Evolutionary conservation across 139 green algal genomes (phyloP).

Genomic region (Picochlorum sp.): DNA sequence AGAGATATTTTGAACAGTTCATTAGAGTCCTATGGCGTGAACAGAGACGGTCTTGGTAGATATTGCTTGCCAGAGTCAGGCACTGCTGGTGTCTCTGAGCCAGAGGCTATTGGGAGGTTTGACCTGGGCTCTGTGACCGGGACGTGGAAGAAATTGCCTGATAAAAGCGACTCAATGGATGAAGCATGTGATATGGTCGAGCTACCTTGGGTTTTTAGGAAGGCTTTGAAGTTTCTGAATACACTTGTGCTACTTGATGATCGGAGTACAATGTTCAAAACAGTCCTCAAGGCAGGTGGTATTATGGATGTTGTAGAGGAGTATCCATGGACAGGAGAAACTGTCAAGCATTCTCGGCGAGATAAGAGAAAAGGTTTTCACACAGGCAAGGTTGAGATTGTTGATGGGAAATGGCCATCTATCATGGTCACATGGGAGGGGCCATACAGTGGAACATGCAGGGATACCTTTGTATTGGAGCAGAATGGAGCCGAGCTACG

Average conservation of each 20-base stretch:
- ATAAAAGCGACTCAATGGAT: conserved; percentile 20
- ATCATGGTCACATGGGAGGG: conserved; percentile 11
- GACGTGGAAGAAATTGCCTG: conserved; percentile 5
- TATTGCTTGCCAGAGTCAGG: neutral
- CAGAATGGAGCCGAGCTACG: conserved; percentile 10
- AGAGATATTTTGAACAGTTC: no score
- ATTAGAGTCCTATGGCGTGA: no score
- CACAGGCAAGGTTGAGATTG: neutral
- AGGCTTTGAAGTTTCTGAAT: conserved; percentile 25
- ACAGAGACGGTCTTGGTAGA: no score
- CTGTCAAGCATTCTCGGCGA: conserved; percentile 21
- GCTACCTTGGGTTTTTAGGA: conserved; percentile 28
- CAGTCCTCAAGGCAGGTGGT: conserved; percentile 30
- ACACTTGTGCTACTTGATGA: conserved; percentile 28
- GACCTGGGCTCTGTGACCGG: conserved; percentile 9
- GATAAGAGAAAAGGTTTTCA: conserved; percentile 38
- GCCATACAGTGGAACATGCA: conserved; percentile 15
- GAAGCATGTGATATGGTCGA: conserved; percentile 35
- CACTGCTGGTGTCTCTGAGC: neutral
- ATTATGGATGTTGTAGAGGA: conserved; percentile 32
- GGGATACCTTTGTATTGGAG: conserved; percentile 23
- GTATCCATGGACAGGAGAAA: conserved; percentile 25
- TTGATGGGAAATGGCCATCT: neutral
- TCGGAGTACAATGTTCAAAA: conserved; percentile 10
- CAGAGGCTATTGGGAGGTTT: neutral